These are phyloP conservation scores for Linnemannia exigua DNA, from an alignment of 192 early-diverging fungal species.

Conservation along the genomic window DNA sequence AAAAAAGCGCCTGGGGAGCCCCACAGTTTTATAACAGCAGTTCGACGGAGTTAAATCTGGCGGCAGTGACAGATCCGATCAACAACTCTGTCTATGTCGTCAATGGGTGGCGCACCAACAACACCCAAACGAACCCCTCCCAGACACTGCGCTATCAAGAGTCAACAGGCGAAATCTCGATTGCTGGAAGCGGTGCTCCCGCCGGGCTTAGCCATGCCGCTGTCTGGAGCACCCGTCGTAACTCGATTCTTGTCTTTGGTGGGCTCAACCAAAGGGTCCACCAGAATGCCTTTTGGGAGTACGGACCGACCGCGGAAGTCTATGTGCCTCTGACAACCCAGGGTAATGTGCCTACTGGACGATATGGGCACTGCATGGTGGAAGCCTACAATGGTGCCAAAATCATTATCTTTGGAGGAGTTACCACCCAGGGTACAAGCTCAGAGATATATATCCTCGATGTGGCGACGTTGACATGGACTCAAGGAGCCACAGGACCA, in stretches of 20 bases:
- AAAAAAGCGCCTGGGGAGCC: background rate
- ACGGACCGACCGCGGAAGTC: background rate
- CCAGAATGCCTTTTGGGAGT: background rate
- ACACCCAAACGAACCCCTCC: background rate
- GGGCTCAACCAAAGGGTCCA: background rate
- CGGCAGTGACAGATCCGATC: background rate
- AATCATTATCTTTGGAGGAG: constrained; percentile 30
- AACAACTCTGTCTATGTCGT: constrained; percentile 14
- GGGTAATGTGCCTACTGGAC: constrained; percentile 17
- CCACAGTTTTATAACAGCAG: background rate
- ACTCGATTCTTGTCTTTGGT: constrained; percentile 19
- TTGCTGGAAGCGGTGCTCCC: background rate
- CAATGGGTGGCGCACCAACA: constrained; percentile 10
- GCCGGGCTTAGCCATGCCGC: background rate
- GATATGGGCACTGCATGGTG: constrained; percentile 13
- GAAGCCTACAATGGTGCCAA: constrained; percentile 18
- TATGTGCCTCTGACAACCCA: background rate
- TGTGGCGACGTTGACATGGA: constrained; percentile 21
- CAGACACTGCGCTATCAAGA: background rate
- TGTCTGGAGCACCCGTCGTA: background rate
- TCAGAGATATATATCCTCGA: constrained; percentile 27
- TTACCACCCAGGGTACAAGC: background rate
- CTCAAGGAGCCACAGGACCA: background rate
- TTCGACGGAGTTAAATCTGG: background rate
- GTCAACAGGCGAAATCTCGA: background rate